Conservation (phyloP, 1,139 yeast species). For the Wickerhamiella pararugosa region DNA sequence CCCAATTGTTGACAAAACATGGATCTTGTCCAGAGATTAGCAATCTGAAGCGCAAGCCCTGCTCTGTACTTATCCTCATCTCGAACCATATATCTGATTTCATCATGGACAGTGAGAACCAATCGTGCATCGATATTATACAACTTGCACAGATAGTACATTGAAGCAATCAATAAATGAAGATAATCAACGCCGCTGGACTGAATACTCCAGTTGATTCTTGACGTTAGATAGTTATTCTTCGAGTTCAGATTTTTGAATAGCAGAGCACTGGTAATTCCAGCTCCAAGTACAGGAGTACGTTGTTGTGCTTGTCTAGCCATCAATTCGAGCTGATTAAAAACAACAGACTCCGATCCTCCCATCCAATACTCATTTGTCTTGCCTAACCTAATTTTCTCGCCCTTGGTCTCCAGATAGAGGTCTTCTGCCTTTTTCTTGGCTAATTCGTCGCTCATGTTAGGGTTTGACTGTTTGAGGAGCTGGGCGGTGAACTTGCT, state of each 20-base stretch:
- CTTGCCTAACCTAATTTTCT: conserved; percentile 10
- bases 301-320: conserved; percentile 73
- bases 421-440: conserved; percentile 47
- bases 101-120: conserved; percentile 88
- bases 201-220: conserved; percentile 97
- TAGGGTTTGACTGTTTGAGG: conserved; percentile 67
- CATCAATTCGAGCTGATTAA: conserved; percentile 74
- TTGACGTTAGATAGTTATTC: conserved; percentile 63
- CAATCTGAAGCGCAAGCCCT: conserved; percentile 72
- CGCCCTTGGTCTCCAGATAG: conserved; percentile 76
- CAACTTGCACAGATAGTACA: conserved; percentile 62
- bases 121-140: conserved; percentile 67
- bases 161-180: conserved; percentile 68
- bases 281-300: conserved; percentile 89
- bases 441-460: conserved; percentile 54
- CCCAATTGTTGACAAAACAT: conserved; percentile 92
- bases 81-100: conserved; percentile 64
- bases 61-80: conserved; percentile 60
- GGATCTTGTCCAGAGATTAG: conserved; percentile 92
- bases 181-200: conserved; percentile 95
- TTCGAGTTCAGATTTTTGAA: conserved; percentile 48
- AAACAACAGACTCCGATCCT: conserved; percentile 86
- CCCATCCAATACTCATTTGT: conserved; percentile 52
- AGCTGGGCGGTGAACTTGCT: conserved; percentile 72
- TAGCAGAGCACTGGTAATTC: conserved; percentile 74